Percentiles rank a stretch among this genome's conserved stretches.
Evolutionary conservation across 306 rosid species (phyloP).

Genomic region (Vigna angularis): DNA sequence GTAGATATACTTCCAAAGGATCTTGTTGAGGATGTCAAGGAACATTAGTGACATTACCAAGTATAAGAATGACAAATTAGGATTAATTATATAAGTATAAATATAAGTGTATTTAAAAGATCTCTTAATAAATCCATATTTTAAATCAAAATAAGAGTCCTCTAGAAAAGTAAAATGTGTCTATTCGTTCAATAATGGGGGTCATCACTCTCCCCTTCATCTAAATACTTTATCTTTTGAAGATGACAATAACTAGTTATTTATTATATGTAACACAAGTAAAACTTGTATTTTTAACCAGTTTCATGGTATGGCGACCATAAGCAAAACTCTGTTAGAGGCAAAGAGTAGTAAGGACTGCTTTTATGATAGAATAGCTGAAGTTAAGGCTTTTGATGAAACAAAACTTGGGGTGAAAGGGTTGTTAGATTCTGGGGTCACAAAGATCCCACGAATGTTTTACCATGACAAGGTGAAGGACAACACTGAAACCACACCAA

Average conservation of each 20-base stretch:
- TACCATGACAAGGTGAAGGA: slow-evolving; percentile 8
- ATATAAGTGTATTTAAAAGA: no score
- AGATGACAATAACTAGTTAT: background rate
- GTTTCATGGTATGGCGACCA: background rate
- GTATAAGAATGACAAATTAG: no score
- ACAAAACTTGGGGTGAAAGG: slow-evolving; percentile 40
- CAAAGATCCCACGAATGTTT: slow-evolving; percentile 41
- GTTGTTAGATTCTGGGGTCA: slow-evolving; percentile 34
- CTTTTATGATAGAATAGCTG: slow-evolving; percentile 28
- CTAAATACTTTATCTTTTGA: background rate
- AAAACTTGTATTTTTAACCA: background rate
- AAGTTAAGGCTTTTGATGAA: slow-evolving; percentile 22
- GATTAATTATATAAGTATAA: no score
- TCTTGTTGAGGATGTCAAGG: no score
- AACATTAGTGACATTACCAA: no score
- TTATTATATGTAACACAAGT: background rate
- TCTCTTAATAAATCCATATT: no score
- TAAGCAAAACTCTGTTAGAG: slow-evolving; percentile 8
- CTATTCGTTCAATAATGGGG: background rate
- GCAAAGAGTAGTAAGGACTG: background rate
- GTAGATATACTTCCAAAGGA: no score
- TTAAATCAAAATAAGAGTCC: no score
- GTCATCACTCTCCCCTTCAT: background rate
- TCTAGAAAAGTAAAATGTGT: background rate
- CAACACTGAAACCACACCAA: background rate